phyloP scores from a whole-genome alignment of 2,329 filamentous ascomycete genomes.

The Pseudogymnoascus pannorum region DNA sequence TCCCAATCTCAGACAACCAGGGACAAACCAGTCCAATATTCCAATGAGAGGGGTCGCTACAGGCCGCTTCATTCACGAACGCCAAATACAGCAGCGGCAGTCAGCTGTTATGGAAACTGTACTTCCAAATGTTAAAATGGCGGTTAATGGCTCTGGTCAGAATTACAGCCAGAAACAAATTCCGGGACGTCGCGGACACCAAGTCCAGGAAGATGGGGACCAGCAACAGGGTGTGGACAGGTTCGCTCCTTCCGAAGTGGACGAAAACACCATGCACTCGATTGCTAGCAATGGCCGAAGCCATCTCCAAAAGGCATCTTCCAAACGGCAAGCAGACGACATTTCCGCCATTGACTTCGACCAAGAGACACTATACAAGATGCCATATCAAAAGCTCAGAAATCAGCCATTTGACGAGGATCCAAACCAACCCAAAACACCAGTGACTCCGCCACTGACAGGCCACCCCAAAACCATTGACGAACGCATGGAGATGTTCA shows the following conservation, averaged over 20 bases:
- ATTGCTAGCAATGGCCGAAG: not conserved
- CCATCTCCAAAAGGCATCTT: not conserved
- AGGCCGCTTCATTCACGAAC: not conserved
- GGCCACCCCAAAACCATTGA: slow-evolving; percentile 9
- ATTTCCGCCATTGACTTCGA: not conserved
- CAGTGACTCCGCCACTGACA: not conserved
- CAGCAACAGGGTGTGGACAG: not conserved
- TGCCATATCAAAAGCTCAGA: not conserved
- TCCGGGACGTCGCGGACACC: not conserved
- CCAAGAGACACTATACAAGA: not conserved
- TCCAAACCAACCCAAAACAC: not conserved
- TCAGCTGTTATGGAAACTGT: not conserved
- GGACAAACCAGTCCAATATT: not conserved
- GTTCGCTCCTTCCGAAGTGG: not conserved
- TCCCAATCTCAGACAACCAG: not conserved
- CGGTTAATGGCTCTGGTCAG: not conserved
- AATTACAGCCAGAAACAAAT: not conserved
- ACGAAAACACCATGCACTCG: not conserved
- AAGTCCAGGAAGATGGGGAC: not conserved
- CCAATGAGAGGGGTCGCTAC: not conserved
- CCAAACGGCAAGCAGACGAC: not conserved
- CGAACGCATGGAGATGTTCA: slow-evolving; percentile 17
- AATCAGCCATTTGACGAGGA: not conserved
- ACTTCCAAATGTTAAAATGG: not conserved
- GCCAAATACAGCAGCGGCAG: not conserved